A percentile compares a stretch with the other conserved stretches of the same genome.
Conservation (phyloP, 2,329 filamentous ascomycete genomes). For the Fusarium sp. region DNA sequence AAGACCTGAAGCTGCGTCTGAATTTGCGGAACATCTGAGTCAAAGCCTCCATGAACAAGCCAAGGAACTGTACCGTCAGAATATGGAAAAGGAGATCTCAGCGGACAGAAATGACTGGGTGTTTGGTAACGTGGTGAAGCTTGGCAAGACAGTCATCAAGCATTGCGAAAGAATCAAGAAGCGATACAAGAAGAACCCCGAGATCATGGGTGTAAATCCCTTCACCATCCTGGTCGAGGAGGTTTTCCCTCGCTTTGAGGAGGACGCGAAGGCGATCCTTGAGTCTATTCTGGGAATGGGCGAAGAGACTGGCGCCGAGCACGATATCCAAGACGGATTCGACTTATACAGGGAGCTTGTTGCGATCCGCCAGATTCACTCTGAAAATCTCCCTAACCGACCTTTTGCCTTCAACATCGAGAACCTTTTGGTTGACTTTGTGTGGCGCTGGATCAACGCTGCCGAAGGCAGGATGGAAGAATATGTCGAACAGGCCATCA, state of each 20-base stretch:
- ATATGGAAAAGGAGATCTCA: slow-evolving; percentile 82
- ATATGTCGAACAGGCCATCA: slow-evolving; percentile 90
- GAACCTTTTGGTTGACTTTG: slow-evolving; percentile 84
- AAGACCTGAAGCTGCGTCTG: slow-evolving; percentile 71
- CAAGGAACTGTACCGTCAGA: slow-evolving; percentile 77
- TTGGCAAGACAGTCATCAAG: slow-evolving; percentile 85
- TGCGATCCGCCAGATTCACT: slow-evolving; percentile 82
- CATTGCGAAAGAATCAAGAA: slow-evolving; percentile 90
- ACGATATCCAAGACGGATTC: slow-evolving; percentile 91
- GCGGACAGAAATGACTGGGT: slow-evolving; percentile 84
- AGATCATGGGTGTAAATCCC: slow-evolving; percentile 77
- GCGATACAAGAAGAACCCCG: slow-evolving; percentile 84
- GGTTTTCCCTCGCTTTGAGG: slow-evolving; percentile 87
- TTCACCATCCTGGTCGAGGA: slow-evolving; percentile 78
- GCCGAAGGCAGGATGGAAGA: slow-evolving; percentile 80
- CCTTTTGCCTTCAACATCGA: slow-evolving; percentile 90
- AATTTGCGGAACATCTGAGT: slow-evolving; percentile 75
- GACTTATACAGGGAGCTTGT: slow-evolving; percentile 90
- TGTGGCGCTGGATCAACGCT: slow-evolving; percentile 91
- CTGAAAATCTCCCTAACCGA: slow-evolving; percentile 72
- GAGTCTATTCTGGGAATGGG: slow-evolving; percentile 78
- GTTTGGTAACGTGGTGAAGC: slow-evolving; percentile 86
- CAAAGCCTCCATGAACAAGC: slow-evolving; percentile 77
- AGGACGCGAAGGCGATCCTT: slow-evolving; percentile 86
- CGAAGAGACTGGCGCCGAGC: slow-evolving; percentile 72